These are phyloP conservation scores for Tuctoria greenei DNA, from an alignment of 176 grass and related monocot species.

Conservation along the genomic window DNA sequence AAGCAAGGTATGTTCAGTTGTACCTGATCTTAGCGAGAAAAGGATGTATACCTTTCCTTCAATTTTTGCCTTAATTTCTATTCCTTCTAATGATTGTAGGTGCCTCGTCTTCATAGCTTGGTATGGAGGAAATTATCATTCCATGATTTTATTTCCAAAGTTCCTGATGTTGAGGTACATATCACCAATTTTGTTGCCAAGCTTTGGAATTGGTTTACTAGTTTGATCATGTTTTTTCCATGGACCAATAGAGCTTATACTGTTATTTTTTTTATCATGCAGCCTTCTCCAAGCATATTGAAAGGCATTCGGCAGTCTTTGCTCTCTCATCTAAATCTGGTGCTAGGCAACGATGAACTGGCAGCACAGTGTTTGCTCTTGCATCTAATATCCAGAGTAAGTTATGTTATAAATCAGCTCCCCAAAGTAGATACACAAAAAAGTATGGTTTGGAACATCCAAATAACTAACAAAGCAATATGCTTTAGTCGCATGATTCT, in stretches of 20 bases:
- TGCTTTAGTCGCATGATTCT: constrained; percentile 1
- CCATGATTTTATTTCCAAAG: constrained; percentile 63
- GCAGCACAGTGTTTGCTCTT: constrained; percentile 81
- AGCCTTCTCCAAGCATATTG: constrained; percentile 65
- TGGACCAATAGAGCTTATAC: neutral
- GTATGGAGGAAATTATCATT: constrained; percentile 65
- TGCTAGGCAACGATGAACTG: constrained; percentile 73
- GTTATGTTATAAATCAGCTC: neutral
- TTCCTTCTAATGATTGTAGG: constrained; percentile 44
- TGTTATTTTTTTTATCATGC: constrained; percentile 40
- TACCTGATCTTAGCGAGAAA: neutral
- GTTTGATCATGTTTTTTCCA: neutral
- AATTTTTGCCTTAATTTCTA: neutral
- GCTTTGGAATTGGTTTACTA: neutral
- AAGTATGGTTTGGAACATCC: neutral
- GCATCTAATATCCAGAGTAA: constrained; percentile 93
- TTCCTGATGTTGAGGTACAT: constrained; percentile 55
- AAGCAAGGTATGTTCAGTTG: constrained; percentile 61
- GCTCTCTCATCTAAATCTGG: constrained; percentile 56
- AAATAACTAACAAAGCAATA: neutral
- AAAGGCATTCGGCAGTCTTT: constrained; percentile 74
- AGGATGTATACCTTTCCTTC: neutral
- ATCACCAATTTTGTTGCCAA: neutral
- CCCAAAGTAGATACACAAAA: neutral
- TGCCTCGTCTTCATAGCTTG: constrained; percentile 93